These are phyloP conservation scores for Bryopsis sp. DNA, from an alignment of 139 green algal species.

Conservation along the genomic window DNA sequence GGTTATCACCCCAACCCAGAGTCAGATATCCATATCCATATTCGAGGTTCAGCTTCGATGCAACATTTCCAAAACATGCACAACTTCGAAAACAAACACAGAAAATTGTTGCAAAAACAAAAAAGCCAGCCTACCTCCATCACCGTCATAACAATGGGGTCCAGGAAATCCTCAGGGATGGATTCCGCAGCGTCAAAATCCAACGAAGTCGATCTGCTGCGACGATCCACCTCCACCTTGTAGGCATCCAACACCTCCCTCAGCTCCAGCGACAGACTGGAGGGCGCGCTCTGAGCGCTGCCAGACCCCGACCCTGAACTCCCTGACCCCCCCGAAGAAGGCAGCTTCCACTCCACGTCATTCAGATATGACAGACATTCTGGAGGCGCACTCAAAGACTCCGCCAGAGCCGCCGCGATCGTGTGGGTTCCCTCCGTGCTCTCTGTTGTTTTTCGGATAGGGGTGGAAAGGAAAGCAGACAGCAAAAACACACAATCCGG, in stretches of 20 bases:
- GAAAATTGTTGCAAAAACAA: not conserved
- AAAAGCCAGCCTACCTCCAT: conserved; percentile 27
- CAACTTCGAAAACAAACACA: not conserved
- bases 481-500: too few species aligned
- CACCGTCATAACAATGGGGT: conserved; percentile 46
- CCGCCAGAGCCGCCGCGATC: not conserved
- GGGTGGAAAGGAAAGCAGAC: too few species aligned
- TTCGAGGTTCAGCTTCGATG: too few species aligned
- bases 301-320: not conserved
- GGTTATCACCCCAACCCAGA: too few species aligned
- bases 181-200: conserved; percentile 10
- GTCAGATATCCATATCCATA: too few species aligned
- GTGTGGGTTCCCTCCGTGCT: too few species aligned
- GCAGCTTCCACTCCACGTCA: conserved; percentile 10
- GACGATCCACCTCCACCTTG: conserved; percentile 5
- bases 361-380: conserved; percentile 2
- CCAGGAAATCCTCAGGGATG: conserved; percentile 54
- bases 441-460: too few species aligned
- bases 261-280: too few species aligned
- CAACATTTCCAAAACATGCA: too few species aligned
- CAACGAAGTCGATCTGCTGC: not conserved
- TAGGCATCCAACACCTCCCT: conserved; percentile 10
- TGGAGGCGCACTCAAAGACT: not conserved
- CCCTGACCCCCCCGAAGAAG: not conserved
- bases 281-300: not conserved